Conservation (phyloP, 75 land plant genomes). For the Cunninghamia lanceolata region DNA sequence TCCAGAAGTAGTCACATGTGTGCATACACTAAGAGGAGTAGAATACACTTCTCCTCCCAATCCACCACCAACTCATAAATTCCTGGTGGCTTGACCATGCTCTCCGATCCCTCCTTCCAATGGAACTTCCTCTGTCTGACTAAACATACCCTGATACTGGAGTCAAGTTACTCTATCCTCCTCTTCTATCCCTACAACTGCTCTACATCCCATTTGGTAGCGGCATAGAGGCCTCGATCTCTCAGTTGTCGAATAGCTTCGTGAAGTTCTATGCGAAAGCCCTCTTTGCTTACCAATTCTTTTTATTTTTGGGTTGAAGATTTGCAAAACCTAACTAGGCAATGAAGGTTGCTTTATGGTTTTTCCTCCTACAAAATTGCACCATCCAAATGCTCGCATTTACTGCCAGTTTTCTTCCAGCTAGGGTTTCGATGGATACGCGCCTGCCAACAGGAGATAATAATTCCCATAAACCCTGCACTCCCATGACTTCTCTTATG, state of each 20-base stretch:
- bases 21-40: background rate
- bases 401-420: constrained; percentile 88
- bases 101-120: constrained; percentile 24
- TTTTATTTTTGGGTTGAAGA: too few species aligned
- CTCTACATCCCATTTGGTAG: constrained; percentile 92
- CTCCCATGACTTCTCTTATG: constrained; percentile 64
- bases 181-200: constrained; percentile 79
- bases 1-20: too few species aligned
- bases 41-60: constrained; percentile 12
- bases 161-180: constrained; percentile 49
- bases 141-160: constrained; percentile 33
- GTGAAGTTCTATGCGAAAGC: constrained; percentile 68
- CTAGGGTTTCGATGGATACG: constrained; percentile 94
- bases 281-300: constrained; percentile 24
- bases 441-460: constrained; percentile 98
- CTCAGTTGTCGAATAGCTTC: constrained; percentile 71
- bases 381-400: constrained; percentile 99
- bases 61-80: constrained; percentile 40
- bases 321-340: too few species aligned
- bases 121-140: constrained; percentile 34
- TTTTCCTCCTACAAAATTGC: too few species aligned
- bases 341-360: too few species aligned
- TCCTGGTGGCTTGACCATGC: constrained; percentile 5
- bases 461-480: constrained; percentile 97
- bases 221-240: constrained; percentile 84